Percentiles rank a stretch among this genome's conserved stretches.
Evolutionary conservation across 2,329 filamentous ascomycete species (phyloP).

Genomic region (Microdochium paspali): DNA sequence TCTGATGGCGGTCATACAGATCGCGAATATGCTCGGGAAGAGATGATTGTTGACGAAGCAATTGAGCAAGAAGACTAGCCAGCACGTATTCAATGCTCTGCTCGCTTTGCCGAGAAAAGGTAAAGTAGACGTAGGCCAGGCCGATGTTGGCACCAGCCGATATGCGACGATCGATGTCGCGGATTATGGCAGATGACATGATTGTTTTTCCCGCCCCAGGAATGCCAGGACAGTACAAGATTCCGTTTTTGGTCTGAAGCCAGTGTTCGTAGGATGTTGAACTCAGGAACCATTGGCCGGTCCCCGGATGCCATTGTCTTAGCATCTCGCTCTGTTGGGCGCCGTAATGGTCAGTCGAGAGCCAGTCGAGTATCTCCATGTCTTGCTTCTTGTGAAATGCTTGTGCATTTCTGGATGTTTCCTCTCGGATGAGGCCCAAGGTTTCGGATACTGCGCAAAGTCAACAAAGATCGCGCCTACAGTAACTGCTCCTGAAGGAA

Average conservation of each 20-base stretch:
- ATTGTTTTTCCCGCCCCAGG: constrained; percentile 1
- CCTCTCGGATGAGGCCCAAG: too few relatives aligned
- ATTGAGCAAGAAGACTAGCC: background rate
- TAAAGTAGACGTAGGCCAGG: background rate
- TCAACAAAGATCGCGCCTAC: too few relatives aligned
- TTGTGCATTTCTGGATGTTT: too few relatives aligned
- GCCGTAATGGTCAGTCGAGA: background rate
- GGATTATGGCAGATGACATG: background rate
- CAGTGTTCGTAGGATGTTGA: constrained; percentile 3
- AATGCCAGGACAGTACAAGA: constrained; percentile 9
- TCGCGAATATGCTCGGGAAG: background rate
- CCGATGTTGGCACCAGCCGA: background rate
- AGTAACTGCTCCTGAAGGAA: too few relatives aligned
- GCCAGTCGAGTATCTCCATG: too few relatives aligned
- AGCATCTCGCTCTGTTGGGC: background rate
- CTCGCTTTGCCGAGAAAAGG: background rate
- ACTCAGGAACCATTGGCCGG: constrained; percentile 6
- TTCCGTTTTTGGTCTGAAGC: constrained; percentile 2
- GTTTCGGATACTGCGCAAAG: too few relatives aligned
- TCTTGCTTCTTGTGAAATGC: too few relatives aligned
- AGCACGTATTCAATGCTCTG: background rate
- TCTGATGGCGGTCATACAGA: background rate
- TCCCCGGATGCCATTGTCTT: constrained; percentile 4
- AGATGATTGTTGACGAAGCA: background rate
- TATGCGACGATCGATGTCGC: background rate